phyloP scores from a whole-genome alignment of 768 basidiomycete genomes.

The Hemileccinum impolitum region DNA sequence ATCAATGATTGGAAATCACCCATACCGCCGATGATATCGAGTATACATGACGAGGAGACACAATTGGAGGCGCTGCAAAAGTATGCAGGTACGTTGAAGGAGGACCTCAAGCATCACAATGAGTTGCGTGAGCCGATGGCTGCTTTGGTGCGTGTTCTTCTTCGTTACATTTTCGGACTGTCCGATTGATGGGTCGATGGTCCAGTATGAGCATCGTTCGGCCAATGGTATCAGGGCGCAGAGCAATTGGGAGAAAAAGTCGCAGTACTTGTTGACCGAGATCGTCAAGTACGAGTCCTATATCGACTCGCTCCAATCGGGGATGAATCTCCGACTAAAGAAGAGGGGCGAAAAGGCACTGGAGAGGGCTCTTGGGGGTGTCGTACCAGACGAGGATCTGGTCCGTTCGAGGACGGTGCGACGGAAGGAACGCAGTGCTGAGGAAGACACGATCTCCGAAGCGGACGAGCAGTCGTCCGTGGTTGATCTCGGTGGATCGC shows the following conservation, averaged over 20 bases:
- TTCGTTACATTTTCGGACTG: neutral
- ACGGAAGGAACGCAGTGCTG: constrained; percentile 39
- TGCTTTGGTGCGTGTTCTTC: constrained; percentile 50
- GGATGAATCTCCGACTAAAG: constrained; percentile 81
- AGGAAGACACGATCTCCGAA: constrained; percentile 48
- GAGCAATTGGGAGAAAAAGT: constrained; percentile 91
- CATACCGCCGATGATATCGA: constrained; percentile 76
- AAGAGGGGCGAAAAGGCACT: constrained; percentile 86
- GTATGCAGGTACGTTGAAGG: constrained; percentile 72
- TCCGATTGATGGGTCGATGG: constrained; percentile 9
- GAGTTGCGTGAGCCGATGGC: constrained; percentile 81
- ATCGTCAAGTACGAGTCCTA: constrained; percentile 96
- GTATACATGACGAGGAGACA: constrained; percentile 86
- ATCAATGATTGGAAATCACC: constrained; percentile 97
- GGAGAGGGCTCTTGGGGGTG: constrained; percentile 50
- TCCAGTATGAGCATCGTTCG: constrained; percentile 79
- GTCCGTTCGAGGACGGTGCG: constrained; percentile 29
- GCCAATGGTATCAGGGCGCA: constrained; percentile 71
- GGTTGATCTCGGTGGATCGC: constrained; percentile 27
- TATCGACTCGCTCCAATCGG: constrained; percentile 81
- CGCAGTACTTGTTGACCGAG: constrained; percentile 84
- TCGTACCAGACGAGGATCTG: constrained; percentile 31
- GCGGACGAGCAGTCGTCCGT: constrained; percentile 37
- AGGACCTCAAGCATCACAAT: constrained; percentile 80
- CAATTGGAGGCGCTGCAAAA: constrained; percentile 87